A percentile compares a stretch with the other conserved stretches of the same genome.
phyloP scores from a whole-genome alignment of 495 filamentous ascomycete species.

The Schizothecium vesticola region DNA sequence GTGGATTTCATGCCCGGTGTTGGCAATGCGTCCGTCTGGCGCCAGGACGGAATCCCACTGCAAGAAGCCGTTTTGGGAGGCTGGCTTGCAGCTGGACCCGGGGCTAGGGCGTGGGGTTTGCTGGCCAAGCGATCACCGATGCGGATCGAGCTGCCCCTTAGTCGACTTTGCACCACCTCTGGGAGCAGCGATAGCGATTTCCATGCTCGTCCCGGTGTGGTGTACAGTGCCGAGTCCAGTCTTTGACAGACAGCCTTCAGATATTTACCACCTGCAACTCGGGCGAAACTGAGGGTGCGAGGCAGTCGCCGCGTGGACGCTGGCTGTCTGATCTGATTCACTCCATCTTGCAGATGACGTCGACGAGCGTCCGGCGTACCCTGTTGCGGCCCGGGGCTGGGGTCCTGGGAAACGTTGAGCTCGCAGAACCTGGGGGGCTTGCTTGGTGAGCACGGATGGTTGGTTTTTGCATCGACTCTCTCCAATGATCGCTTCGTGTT shows the following conservation, averaged over 20 bases:
- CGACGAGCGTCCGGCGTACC: not conserved
- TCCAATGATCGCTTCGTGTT: not conserved
- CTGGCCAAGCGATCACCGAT: not conserved
- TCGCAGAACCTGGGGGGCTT: not conserved
- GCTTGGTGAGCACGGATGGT: not conserved
- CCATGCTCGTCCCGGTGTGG: not conserved
- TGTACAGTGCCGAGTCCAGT: not conserved
- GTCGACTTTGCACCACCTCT: not conserved
- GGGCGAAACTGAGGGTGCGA: not conserved
- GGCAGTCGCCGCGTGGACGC: not conserved
- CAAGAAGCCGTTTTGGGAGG: not conserved
- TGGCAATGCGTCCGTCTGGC: not conserved
- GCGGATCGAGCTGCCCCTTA: not conserved
- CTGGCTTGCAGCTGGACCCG: not conserved
- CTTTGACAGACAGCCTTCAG: not conserved
- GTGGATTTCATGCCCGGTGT: not conserved
- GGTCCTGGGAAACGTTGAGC: not conserved
- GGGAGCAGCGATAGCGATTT: not conserved
- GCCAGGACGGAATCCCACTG: not conserved
- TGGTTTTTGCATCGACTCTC: not conserved
- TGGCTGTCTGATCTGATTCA: not conserved
- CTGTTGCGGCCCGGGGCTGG: not conserved
- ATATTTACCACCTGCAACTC: not conserved
- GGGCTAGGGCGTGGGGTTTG: not conserved
- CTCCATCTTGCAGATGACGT: not conserved